Base-by-base conservation (phyloP, 2,329 filamentous ascomycete species). In the Botrytis sinoallii region DNA sequence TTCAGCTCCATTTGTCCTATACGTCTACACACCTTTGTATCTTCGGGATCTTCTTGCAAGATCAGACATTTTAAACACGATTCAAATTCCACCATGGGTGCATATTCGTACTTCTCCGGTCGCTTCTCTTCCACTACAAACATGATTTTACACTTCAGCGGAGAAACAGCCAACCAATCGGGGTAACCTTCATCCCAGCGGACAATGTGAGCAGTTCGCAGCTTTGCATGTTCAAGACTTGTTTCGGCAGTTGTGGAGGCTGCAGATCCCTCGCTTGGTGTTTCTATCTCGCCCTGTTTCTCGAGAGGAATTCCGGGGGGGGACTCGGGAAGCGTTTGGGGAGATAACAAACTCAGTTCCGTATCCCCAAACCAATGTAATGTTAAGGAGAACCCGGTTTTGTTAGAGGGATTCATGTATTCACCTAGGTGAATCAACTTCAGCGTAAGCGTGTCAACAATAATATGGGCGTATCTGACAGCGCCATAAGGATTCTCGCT, bases 11-110 rank as follows among this genome's bases (percentile, higher is more conserved):
- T 8, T 32, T 2, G 32, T 60, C 57, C 57, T 20, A 38, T 32
- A 38, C 57, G 57, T 35, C 10, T 60, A 25, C 57, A 60, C 2
- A 60, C 2, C 3, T 60, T 38, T 14, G 57, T 20, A 8, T 60
- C 32, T 22, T 60, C 32, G 18, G 57, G 57, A 60, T 38, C 57
- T 20, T 60, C 57, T 35, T 60, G 57, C 32, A 60, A 38, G 32
- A 38, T 14, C 22, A 60, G 6, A 25, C 18, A 38, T 16, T 22
- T 12, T 14, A 38, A 6, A 20, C 10, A 20, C 8, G 18, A 25
- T 32, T 0, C 0, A 32, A 3, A 9, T 20, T 4, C 16, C 14
- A 18, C 7, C n/a, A 10, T 1, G 29, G 9, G 0, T 2, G 52
- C 0, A 57, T 18, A n/a, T 9, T 1, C 1, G 16, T 4, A 32